Base-by-base conservation (phyloP, 495 filamentous ascomycete genomes). In the Podospora pseudopauciseta region DNA sequence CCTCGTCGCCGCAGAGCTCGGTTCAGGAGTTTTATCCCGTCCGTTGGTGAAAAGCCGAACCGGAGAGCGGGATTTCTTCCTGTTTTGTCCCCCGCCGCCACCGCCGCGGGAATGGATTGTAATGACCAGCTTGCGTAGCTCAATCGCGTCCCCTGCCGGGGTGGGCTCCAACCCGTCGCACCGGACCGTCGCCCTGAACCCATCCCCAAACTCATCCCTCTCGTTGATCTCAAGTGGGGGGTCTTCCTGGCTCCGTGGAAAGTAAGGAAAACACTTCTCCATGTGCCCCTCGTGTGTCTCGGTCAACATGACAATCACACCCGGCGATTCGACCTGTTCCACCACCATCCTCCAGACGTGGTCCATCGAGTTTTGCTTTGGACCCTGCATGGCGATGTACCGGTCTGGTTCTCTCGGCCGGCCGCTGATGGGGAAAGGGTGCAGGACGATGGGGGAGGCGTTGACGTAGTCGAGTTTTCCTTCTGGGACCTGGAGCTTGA, bases 341-440 rank as follows among this genome's bases (percentile, higher is more conserved):
- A 92, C 92, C 30, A 97, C 82, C 95, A 99, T 99, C 70, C 95
- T 92, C 93, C 94, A 99, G 57, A 96, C 90, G 73, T 97, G 91
- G 70, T 88, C 85, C 53, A 88, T 82, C 4, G 85, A 86, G 6
- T 84, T 82, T 69, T 83, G 76, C 77, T 94, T 97, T 1, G 95
- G 95, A 9, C 94, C 94, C 85, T 97, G 80, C 77, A 87, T 87
- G 67, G 83, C 85, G 65, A 87, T 86, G 72, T 86, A 87, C 28
- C 80, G 81, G 67, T 79, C 74, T 6, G 74, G 64, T 55, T 79
- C 80, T 26, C 68, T 73, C 28, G 67, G 80, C 7, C 49, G 28
- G 16, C 64, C 65, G 28, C 63, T 32, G 86, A 89, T 60, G 82
- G 93, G 65, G 84, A 89, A 72, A 66, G 87, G 86, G 49, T 78